Base-by-base conservation (phyloP, 2,329 filamentous ascomycete genomes). In the Fonsecaea monophora region DNA sequence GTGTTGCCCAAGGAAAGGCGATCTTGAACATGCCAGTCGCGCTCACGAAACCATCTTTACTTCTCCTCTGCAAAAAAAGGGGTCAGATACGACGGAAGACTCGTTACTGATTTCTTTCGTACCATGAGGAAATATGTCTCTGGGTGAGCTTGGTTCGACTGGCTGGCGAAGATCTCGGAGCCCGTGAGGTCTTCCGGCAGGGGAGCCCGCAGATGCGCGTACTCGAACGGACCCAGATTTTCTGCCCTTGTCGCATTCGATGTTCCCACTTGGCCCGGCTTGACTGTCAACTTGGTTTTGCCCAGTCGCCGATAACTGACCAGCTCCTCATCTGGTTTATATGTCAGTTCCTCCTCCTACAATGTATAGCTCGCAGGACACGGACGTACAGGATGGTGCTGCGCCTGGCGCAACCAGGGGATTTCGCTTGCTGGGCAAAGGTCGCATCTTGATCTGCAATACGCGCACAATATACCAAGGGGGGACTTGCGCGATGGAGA, bases 51-150 rank as follows among this genome's bases (percentile, higher is more conserved):
- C 87, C 87, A 77, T 90, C 87, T 75, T 83, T 87, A 76, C 87
- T 89, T 71, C 87, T 84, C 78, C 87, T 82, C 87, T 84, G 71
- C 71, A 58, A 58, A 37, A 48, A 45, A 34, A 34, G 25, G 40
- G 25, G 67, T 67, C 62, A 70, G 66, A 67, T 40, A 50, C 48
- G 50, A 58, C 60, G 59, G 13, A 50, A 37, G 18, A 25, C 37
- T 12, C n/a, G 8, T 58, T 21, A 21, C 9, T 35, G 34, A 35
- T 40, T 48, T 40, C 53, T 18, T 38, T 53, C 84, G 79, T 82
- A 89, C 87, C 87, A 99, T 99, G 73, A 99, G 82, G 79, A 98
- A 99, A 81, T 99, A 99, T 73, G 92, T 95, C 77, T 92, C 92
- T 4, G 95, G 94, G 67, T 83, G 86, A 70, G 83, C 79, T 68